Conservation (phyloP, 495 filamentous ascomycete species). For the Schizothecium vesticola region DNA sequence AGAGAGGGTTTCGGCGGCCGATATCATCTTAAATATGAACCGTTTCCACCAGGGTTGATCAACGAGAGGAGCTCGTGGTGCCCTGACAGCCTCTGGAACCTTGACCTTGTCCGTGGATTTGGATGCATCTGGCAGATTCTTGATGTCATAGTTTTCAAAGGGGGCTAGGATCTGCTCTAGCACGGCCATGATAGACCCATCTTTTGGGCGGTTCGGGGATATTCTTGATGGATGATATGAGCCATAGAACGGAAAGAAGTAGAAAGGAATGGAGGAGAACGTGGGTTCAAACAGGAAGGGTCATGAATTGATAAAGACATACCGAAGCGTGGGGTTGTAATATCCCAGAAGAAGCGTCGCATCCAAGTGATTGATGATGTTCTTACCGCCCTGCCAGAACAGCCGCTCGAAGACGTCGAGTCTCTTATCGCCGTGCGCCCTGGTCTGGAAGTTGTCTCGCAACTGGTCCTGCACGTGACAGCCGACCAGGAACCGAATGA, state of each 20-base stretch:
- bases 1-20: no score
- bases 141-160: no score
- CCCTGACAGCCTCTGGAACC: no score
- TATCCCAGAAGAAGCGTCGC: not conserved
- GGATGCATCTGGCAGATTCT: no score
- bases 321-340: not conserved
- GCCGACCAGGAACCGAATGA: not conserved
- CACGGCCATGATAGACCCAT: not conserved
- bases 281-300: no score
- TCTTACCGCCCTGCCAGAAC: not conserved
- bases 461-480: not conserved
- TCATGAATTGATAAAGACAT: no score
- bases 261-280: no score
- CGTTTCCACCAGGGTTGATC: no score
- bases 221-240: not conserved
- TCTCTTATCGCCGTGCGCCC: not conserved
- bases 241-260: not conserved
- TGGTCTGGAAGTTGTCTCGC: not conserved
- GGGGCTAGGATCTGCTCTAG: no score
- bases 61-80: no score
- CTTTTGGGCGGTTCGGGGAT: not conserved
- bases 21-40: no score
- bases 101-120: no score
- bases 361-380: not conserved
- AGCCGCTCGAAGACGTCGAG: not conserved